Conservation (phyloP, 2,329 filamentous ascomycete genomes). For the Graphiopsis chlorocephala region DNA sequence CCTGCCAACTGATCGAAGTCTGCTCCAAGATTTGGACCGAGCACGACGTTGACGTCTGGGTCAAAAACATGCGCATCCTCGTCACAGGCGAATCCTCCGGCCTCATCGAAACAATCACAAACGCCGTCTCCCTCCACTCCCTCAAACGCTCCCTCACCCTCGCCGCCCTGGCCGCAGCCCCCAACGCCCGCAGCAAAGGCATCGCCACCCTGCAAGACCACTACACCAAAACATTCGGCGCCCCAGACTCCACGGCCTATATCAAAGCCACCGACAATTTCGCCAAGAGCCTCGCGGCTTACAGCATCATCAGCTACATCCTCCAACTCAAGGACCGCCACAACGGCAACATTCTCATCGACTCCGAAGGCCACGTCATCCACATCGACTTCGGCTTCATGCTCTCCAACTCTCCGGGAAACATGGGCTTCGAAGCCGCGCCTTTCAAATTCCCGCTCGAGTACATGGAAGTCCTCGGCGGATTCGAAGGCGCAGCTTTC, state of each 20-base stretch:
- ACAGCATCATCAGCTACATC: conserved; percentile 81
- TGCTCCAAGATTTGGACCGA: conserved; percentile 81
- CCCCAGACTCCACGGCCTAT: conserved; percentile 66
- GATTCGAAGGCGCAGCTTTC: conserved; percentile 66
- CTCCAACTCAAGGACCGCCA: conserved; percentile 83
- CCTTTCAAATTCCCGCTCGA: conserved; percentile 85
- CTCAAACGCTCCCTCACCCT: conserved; percentile 79
- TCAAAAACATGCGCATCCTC: conserved; percentile 81
- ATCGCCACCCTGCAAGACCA: conserved; percentile 81
- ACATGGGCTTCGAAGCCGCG: conserved; percentile 80
- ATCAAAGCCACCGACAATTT: conserved; percentile 73
- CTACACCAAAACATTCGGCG: conserved; percentile 74
- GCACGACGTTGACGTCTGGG: conserved; percentile 74
- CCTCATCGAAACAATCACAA: conserved; percentile 83
- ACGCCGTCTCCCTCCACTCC: conserved; percentile 82
- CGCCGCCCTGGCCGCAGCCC: conserved; percentile 67
- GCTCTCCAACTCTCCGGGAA: conserved; percentile 81
- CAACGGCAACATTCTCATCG: conserved; percentile 82
- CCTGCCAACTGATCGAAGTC: conserved; percentile 77
- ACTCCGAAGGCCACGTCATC: conserved; percentile 81
- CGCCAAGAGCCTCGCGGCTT: conserved; percentile 76
- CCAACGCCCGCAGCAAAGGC: conserved; percentile 69
- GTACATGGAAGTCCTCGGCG: conserved; percentile 80
- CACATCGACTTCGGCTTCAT: conserved; percentile 91
- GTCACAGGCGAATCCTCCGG: conserved; percentile 83